Conservation (phyloP, 2,329 filamentous ascomycete genomes). For the Colletotrichum lupini region DNA sequence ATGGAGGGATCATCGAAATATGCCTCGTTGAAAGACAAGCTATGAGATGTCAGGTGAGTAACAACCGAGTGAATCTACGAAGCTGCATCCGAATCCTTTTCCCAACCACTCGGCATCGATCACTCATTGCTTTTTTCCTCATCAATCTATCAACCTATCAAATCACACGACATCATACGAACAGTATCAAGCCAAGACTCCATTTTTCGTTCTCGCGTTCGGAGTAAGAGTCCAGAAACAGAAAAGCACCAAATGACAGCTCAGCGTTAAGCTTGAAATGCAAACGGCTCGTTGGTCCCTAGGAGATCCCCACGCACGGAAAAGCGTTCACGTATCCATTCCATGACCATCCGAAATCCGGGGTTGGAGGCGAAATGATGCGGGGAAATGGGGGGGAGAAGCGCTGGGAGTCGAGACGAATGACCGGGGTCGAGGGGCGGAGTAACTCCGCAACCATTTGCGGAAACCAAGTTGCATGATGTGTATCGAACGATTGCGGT, state of each 20-base stretch:
- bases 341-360: conserved; percentile 13
- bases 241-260: no score
- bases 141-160: not conserved
- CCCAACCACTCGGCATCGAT: not conserved
- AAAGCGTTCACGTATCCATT: conserved; percentile 13
- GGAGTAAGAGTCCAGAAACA: not conserved
- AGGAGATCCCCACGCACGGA: conserved; percentile 1
- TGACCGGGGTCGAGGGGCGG: conserved; percentile 22
- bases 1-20: not conserved
- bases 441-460: conserved; percentile 17
- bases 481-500: not conserved
- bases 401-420: not conserved
- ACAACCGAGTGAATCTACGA: not conserved
- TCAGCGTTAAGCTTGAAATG: not conserved
- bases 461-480: not conserved
- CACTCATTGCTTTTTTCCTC: not conserved
- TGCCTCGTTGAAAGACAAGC: not conserved
- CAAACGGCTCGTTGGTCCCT: not conserved
- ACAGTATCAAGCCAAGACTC: no score
- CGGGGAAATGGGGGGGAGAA: conserved; percentile 3
- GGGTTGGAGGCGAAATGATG: conserved; percentile 19
- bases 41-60: no score
- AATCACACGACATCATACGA: no score
- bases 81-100: not conserved
- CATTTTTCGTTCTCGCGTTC: conserved; percentile 12